These are phyloP conservation scores for Yamadazyma phyllophila DNA, from an alignment of 805 yeast species.

Conservation along the genomic window DNA sequence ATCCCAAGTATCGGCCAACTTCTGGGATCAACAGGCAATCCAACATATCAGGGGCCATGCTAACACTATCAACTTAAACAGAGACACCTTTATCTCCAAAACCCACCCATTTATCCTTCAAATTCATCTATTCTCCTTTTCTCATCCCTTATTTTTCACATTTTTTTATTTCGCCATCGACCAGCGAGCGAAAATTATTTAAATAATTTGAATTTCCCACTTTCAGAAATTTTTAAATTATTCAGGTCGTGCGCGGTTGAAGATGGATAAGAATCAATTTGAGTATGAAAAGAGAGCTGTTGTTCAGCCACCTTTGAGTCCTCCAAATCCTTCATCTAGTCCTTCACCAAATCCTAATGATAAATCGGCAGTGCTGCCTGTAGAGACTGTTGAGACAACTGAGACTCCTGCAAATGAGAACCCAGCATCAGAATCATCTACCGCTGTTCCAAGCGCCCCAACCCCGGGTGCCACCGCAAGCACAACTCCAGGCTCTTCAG, in stretches of 20 bases:
- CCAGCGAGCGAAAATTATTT: conserved; percentile 11
- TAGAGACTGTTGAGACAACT: background rate
- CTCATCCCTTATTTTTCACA: background rate
- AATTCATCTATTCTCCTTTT: background rate
- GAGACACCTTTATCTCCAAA: no score
- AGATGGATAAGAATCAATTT: conserved; percentile 9
- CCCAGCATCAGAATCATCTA: background rate
- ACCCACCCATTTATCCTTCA: no score
- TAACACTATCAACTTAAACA: no score
- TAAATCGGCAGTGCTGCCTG: conserved; percentile 20
- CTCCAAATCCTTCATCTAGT: conserved; percentile 44
- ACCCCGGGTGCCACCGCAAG: conserved; percentile 1
- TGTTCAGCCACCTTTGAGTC: conserved; percentile 14
- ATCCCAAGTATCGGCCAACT: no score
- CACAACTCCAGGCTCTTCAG: background rate
- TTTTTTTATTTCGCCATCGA: conserved; percentile 6
- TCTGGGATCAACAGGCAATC: no score
- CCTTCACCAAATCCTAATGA: conserved; percentile 33
- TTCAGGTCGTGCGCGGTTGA: conserved; percentile 9
- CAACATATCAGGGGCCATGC: no score
- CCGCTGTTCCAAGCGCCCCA: background rate
- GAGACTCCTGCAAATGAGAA: background rate
- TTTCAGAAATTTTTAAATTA: conserved; percentile 4
- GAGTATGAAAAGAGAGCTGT: conserved; percentile 6
- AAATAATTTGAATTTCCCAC: conserved; percentile 14